phyloP scores from a whole-genome alignment of 768 basidiomycete species.

The Gelatoporia subvermispora region DNA sequence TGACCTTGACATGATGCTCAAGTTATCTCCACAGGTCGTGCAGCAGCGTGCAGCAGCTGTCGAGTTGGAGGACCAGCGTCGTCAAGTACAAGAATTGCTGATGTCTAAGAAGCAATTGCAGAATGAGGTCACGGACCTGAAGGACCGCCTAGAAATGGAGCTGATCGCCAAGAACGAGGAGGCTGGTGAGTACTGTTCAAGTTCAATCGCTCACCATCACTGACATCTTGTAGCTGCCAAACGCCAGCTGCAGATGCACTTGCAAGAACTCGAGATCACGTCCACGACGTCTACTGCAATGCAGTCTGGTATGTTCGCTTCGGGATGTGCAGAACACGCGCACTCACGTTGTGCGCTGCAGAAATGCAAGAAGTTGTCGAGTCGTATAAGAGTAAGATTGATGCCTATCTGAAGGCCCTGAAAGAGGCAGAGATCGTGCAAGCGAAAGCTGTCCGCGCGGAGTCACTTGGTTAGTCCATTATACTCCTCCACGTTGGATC shows the following conservation, averaged over 20 bases:
- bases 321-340: neutral
- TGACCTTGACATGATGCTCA: neutral
- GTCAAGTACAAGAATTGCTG: constrained; percentile 54
- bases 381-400: constrained; percentile 60
- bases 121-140: constrained; percentile 45
- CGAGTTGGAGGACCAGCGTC: constrained; percentile 62
- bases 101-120: constrained; percentile 56
- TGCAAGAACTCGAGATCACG: constrained; percentile 62
- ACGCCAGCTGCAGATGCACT: constrained; percentile 50
- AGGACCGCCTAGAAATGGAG: constrained; percentile 52
- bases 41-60: constrained; percentile 61
- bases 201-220: neutral
- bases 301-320: constrained; percentile 42
- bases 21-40: constrained; percentile 41
- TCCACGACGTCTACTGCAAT: constrained; percentile 55
- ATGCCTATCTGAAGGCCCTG: constrained; percentile 51
- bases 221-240: constrained; percentile 41
- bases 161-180: constrained; percentile 52
- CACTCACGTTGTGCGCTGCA: no score
- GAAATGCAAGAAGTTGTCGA: constrained; percentile 49
- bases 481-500: neutral
- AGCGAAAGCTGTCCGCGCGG: constrained; percentile 59
- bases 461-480: constrained; percentile 46
- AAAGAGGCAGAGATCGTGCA: constrained; percentile 67
- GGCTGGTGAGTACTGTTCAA: constrained; percentile 37